Conservation (phyloP, 345 rosid genomes). For the Salix caprea region DNA sequence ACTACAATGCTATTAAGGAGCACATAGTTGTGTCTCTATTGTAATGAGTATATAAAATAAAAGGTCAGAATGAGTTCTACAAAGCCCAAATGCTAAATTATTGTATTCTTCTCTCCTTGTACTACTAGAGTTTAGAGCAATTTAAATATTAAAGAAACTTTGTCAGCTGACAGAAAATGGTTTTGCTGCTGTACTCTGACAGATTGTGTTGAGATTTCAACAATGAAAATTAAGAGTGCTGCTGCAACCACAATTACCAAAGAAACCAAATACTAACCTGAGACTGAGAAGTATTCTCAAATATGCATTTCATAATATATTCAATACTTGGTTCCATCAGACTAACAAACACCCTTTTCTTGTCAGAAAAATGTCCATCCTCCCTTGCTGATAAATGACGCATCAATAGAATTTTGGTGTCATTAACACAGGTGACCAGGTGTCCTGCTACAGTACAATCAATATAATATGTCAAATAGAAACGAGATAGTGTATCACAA, state of each 20-base stretch:
- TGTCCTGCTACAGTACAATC: conserved; percentile 43
- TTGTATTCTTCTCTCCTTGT: background rate
- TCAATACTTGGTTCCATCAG: conserved; percentile 83
- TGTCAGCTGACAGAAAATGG: background rate
- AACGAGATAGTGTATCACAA: background rate
- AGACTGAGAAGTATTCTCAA: conserved; percentile 40
- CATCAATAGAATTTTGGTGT: conserved; percentile 43
- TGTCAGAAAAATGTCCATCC: conserved; percentile 35
- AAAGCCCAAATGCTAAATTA: background rate
- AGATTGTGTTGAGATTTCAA: background rate
- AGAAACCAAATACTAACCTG: conserved; percentile 50
- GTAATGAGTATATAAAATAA: background rate
- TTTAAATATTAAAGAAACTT: background rate
- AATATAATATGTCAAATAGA: background rate
- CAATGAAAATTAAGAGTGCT: background rate
- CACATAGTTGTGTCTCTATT: background rate
- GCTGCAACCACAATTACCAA: background rate
- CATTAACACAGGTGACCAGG: conserved; percentile 60
- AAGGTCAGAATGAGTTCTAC: background rate
- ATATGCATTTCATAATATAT: conserved; percentile 59
- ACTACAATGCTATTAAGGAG: background rate
- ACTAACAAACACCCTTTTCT: conserved; percentile 48
- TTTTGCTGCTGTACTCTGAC: conserved; percentile 6
- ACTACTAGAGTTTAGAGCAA: background rate
- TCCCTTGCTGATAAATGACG: conserved; percentile 45